These are phyloP conservation scores for Scheffersomyces lignosus DNA, from an alignment of 805 yeast species.

Conservation along the genomic window DNA sequence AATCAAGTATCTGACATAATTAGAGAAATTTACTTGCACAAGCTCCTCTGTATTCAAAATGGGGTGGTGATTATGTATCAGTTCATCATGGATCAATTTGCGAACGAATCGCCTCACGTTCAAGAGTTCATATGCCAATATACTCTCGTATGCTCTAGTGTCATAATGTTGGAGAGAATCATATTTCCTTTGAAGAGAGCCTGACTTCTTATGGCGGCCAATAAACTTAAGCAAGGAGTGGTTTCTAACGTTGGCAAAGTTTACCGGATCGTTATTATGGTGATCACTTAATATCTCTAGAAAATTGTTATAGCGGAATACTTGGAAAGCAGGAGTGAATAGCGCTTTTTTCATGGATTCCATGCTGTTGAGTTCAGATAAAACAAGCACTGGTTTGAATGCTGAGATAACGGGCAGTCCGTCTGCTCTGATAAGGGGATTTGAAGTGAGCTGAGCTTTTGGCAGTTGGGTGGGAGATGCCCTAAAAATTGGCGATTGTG, in stretches of 20 bases:
- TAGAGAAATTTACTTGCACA: slow-evolving; percentile 38
- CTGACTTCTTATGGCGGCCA: slow-evolving; percentile 16
- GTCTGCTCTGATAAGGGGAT: not conserved
- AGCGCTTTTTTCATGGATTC: slow-evolving; percentile 21
- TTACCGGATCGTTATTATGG: slow-evolving; percentile 37
- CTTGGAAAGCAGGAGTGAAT: slow-evolving; percentile 28
- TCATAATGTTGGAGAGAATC: slow-evolving; percentile 14
- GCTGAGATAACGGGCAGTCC: slow-evolving; percentile 9
- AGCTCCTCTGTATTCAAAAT: slow-evolving; percentile 31
- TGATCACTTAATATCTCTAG: slow-evolving; percentile 30
- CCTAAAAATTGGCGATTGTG: not conserved
- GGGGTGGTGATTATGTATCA: slow-evolving; percentile 2
- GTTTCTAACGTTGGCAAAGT: slow-evolving; percentile 34
- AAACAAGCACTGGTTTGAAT: slow-evolving; percentile 21
- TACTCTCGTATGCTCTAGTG: slow-evolving; percentile 26
- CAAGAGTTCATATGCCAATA: slow-evolving; percentile 30
- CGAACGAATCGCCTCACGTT: slow-evolving; percentile 28
- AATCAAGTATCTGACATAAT: slow-evolving; percentile 36
- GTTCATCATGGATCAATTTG: slow-evolving; percentile 17
- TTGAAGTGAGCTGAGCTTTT: not conserved
- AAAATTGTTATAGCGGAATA: slow-evolving; percentile 31
- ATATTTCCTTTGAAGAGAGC: slow-evolving; percentile 4
- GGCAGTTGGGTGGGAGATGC: not conserved
- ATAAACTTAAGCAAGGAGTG: slow-evolving; percentile 32
- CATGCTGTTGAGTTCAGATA: slow-evolving; percentile 24